phyloP scores from a whole-genome alignment of 441 rosid species.

The Oxalis stricta region DNA sequence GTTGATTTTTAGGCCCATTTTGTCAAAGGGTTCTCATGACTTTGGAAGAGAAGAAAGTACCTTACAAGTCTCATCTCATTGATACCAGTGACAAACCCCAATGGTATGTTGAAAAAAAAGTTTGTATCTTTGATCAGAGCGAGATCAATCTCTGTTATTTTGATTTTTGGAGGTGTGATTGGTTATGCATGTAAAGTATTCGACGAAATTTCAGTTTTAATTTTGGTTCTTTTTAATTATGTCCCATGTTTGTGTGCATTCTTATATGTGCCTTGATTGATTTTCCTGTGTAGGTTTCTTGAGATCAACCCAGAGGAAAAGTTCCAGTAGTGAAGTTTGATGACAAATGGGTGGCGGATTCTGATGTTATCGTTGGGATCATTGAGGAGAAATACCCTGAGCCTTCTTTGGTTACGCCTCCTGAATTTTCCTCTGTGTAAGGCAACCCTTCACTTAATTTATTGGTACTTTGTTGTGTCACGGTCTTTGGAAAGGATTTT shows the following conservation, averaged over 20 bases:
- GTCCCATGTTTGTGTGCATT: no score
- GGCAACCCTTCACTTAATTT: neutral
- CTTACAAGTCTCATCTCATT: slow-evolving; percentile 42
- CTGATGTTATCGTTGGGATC: slow-evolving; percentile 64
- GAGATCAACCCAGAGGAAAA: slow-evolving; percentile 75
- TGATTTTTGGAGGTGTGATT: no score
- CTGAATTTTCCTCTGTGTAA: slow-evolving; percentile 59
- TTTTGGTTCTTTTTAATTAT: no score
- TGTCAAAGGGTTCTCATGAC: slow-evolving; percentile 53
- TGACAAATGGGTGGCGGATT: slow-evolving; percentile 78
- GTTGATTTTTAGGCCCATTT: slow-evolving; percentile 51
- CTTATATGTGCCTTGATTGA: neutral
- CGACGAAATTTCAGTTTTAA: no score
- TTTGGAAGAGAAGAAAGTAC: slow-evolving; percentile 70
- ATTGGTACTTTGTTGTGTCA: no score
- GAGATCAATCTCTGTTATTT: no score
- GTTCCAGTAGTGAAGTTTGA: slow-evolving; percentile 68
- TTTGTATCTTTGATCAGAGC: no score
- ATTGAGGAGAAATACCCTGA: slow-evolving; percentile 83
- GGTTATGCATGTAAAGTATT: no score
- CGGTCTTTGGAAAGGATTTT: no score
- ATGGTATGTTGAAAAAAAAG: slow-evolving; percentile 28
- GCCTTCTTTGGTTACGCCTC: slow-evolving; percentile 52
- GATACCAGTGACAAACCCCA: slow-evolving; percentile 57
- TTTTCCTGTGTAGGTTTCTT: slow-evolving; percentile 38